Conservation (phyloP, 2,329 filamentous ascomycete species). For the Tympanopsis confertula region DNA sequence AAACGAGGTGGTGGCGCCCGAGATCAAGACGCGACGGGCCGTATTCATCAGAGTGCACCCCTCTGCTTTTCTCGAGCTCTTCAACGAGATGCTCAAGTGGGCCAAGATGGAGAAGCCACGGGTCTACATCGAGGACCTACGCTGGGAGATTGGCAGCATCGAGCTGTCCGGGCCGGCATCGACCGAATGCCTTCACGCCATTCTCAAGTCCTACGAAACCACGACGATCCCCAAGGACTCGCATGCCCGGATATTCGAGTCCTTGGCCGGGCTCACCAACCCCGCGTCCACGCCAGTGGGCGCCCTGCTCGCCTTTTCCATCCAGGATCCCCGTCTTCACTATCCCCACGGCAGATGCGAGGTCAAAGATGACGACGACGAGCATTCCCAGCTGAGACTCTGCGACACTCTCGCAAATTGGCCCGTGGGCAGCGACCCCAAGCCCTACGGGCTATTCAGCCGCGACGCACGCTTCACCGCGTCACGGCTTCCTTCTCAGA, state of each 20-base stretch:
- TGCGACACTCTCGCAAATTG: slow-evolving; percentile 54
- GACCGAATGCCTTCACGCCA: slow-evolving; percentile 63
- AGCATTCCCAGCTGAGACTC: slow-evolving; percentile 24
- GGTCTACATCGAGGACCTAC: slow-evolving; percentile 55
- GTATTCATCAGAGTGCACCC: slow-evolving; percentile 72
- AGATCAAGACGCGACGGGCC: slow-evolving; percentile 25
- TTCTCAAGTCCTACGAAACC: slow-evolving; percentile 43
- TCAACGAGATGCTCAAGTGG: slow-evolving; percentile 47
- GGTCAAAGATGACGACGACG: slow-evolving; percentile 19
- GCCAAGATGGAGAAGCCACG: slow-evolving; percentile 48
- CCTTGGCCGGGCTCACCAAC: slow-evolving; percentile 49
- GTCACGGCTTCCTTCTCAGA: slow-evolving; percentile 60
- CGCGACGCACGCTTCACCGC: slow-evolving; percentile 54
- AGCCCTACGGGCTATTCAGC: slow-evolving; percentile 51
- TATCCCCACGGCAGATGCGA: slow-evolving; percentile 55
- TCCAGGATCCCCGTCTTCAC: slow-evolving; percentile 68
- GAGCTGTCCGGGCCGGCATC: slow-evolving; percentile 57
- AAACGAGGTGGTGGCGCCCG: slow-evolving; percentile 10
- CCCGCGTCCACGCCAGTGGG: slow-evolving; percentile 59
- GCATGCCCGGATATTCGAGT: slow-evolving; percentile 36
- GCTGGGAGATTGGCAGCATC: slow-evolving; percentile 54
- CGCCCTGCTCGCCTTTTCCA: slow-evolving; percentile 59
- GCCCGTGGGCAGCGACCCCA: slow-evolving; percentile 41
- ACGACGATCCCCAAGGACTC: slow-evolving; percentile 17
- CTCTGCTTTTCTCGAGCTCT: slow-evolving; percentile 61